phyloP scores from a whole-genome alignment of 169 alveolate genomes.

The Cryptosporidium ubiquitum region DNA sequence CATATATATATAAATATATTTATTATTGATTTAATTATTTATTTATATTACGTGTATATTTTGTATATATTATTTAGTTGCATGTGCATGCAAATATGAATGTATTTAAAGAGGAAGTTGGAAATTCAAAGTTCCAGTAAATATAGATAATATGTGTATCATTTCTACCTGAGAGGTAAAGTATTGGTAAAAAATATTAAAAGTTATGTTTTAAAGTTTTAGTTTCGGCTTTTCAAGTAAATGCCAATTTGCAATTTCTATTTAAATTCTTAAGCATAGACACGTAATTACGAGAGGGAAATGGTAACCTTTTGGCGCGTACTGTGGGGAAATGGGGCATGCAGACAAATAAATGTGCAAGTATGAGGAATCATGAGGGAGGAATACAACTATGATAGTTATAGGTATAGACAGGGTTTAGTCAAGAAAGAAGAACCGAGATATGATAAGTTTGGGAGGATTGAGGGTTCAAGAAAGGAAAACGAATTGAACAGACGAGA shows the following conservation, averaged over 20 bases:
- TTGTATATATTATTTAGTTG: background rate
- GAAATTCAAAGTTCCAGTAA: background rate
- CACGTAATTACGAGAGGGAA: constrained; percentile 13
- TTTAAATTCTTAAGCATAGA: background rate
- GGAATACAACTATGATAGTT: constrained; percentile 55
- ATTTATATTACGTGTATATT: background rate
- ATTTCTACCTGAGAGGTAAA: too few species aligned
- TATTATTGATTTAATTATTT: too few species aligned
- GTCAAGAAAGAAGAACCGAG: background rate
- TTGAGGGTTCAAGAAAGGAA: constrained; percentile 1
- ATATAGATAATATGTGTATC: background rate
- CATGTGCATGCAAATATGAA: background rate
- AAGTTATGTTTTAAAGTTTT: too few species aligned
- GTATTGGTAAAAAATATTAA: background rate
- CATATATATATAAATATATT: too few species aligned
- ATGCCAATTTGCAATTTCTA: background rate
- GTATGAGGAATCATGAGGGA: constrained; percentile 47
- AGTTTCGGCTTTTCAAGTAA: background rate
- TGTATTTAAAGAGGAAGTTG: background rate
- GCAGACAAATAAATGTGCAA: constrained; percentile 18
- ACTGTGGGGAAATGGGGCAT: constrained; percentile 62
- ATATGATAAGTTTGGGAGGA: background rate
- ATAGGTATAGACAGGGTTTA: background rate
- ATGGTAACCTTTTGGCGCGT: constrained; percentile 46
- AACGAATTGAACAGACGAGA: background rate